These are phyloP conservation scores for Leccinum cinnamomeum DNA, from an alignment of 1,284 basidiomycete species.

Conservation along the genomic window DNA sequence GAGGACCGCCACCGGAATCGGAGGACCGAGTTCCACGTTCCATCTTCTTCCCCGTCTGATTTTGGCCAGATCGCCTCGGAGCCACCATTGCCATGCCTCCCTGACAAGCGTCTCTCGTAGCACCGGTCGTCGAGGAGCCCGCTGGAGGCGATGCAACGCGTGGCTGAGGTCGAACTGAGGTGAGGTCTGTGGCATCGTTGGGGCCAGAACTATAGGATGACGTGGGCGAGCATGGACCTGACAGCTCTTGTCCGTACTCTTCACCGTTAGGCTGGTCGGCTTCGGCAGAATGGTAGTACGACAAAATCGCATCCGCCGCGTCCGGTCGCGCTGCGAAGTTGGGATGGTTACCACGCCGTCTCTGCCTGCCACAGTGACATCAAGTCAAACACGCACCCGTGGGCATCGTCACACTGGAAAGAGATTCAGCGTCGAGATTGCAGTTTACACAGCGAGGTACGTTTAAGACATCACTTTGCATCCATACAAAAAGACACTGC, in stretches of 20 bases:
- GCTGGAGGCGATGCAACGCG: constrained; percentile 33
- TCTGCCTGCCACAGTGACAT: neutral
- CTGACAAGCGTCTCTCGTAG: constrained; percentile 52
- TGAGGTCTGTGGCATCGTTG: constrained; percentile 30
- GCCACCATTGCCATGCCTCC: constrained; percentile 57
- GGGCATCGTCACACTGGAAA: constrained; percentile 16
- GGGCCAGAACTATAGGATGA: constrained; percentile 27
- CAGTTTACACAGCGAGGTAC: constrained; percentile 16
- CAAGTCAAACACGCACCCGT: constrained; percentile 18
- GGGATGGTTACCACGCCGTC: constrained; percentile 4
- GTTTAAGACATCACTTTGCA: constrained; percentile 1
- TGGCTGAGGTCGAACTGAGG: constrained; percentile 17
- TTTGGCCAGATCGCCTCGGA: constrained; percentile 18
- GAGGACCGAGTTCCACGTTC: constrained; percentile 27
- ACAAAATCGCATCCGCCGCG: constrained; percentile 37
- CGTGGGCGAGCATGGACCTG: constrained; percentile 1
- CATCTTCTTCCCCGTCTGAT: constrained; percentile 29
- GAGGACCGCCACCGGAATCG: constrained; percentile 31
- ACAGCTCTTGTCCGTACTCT: constrained; percentile 2
- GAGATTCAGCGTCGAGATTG: neutral
- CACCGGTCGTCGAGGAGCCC: constrained; percentile 17
- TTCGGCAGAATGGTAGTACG: constrained; percentile 38
- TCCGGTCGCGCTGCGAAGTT: constrained; percentile 23
- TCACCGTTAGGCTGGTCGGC: neutral
- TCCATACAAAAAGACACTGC: constrained; percentile 14